Evolutionary conservation across 768 basidiomycete genomes (phyloP), one percentile per base, ranked within the genome.

Genomic region (Lentinula aciculospora): DNA sequence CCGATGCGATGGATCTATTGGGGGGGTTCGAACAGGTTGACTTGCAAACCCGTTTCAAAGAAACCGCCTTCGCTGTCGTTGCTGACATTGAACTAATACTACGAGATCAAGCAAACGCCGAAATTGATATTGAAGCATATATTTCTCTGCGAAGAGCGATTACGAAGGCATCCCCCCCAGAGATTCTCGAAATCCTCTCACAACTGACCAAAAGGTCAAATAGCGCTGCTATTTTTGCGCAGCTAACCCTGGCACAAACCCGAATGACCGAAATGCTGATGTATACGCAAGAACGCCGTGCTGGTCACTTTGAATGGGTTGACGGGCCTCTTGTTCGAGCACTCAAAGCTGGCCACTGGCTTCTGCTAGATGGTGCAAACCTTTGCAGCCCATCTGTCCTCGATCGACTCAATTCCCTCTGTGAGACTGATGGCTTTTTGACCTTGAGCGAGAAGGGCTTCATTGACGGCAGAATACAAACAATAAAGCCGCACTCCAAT

Each of bases 11-110:
- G 69, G 97, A 99, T 70, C 86, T 99, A 32, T 74, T 99, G 44
- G 97, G 97, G 32, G 89, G 91, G 68, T 98, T 98, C 66, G 97
- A 99, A 71, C 96, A 98, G 71, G 83, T 88, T 27, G 89, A 94
- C 67, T 55, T 67, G 36, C 71, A 70, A n/a, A 72, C 74, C 34
- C 77, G 76, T 17, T 59, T 75, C 29, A 54, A 71, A 9, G 64
- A 66, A 17, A 57, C 80, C 9, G 65, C 81, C 10, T 72, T 78
- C 29, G 71, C 79, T 17, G 62, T 78, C 4, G 60, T 82, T 21
- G 59, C 61, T 25, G 59, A 80, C 1, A 58, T 78, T 2, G 75
- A 82, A 27, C 58, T 62, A 7, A 66, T 72, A 32, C 65, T 76
- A 37, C 78, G 81, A 36, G 71, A 72, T 1, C 36, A 49, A n/a